Percentiles rank a stretch among this genome's conserved stretches.
These are phyloP conservation scores for Kazachstania martiniae DNA, from an alignment of 805 yeast species.

Conservation along the genomic window DNA sequence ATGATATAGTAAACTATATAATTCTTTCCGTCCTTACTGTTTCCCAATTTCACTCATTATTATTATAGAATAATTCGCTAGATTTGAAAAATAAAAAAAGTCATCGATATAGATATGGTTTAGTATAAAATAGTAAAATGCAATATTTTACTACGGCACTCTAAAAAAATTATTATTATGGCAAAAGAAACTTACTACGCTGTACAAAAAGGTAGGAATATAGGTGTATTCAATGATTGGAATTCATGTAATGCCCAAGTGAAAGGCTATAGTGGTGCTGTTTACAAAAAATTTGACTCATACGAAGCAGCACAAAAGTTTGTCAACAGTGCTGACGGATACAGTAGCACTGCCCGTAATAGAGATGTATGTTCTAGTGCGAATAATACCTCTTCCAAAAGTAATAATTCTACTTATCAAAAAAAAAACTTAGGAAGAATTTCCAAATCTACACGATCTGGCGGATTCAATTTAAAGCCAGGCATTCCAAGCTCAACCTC, in stretches of 20 bases:
- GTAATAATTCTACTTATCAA: not conserved
- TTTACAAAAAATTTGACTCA: constrained; percentile 44
- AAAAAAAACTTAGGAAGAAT: not conserved
- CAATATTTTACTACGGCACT: no score
- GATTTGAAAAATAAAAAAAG: no score
- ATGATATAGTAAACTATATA: no score
- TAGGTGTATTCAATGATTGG: constrained; percentile 59
- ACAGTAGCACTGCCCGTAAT: no score
- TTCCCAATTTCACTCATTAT: no score
- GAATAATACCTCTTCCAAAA: not conserved
- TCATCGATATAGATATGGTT: no score
- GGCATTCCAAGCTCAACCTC: not conserved
- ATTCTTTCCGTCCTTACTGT: no score
- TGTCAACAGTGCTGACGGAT: constrained; percentile 6
- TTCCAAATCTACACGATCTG: not conserved
- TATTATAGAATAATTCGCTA: no score
- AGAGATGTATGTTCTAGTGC: no score
- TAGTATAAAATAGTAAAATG: no score
- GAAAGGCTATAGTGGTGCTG: constrained; percentile 44
- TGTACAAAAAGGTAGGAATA: constrained; percentile 39
- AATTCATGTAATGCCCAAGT: constrained; percentile 41
- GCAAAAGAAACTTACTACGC: constrained; percentile 35
- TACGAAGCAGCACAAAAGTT: constrained; percentile 39
- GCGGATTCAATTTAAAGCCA: not conserved
- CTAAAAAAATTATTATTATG: constrained; percentile 3